A percentile compares a stretch with the other conserved stretches of the same genome.
phyloP scores from a whole-genome alignment of 352 stramenopile genomes.

The Globisporangium nunn region DNA sequence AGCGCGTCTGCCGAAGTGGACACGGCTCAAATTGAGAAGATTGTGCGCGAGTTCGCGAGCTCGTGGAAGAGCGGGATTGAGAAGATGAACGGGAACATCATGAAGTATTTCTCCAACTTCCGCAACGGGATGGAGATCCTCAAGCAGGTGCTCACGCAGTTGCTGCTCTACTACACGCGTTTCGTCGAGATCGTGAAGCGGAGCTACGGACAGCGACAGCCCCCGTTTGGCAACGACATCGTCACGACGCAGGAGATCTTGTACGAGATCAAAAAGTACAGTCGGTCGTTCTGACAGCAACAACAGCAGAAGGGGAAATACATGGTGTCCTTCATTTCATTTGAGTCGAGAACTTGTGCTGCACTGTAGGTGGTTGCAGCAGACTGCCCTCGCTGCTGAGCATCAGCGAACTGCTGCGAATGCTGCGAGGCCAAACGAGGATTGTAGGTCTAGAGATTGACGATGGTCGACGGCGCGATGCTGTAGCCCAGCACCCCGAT shows the following conservation, averaged over 20 bases:
- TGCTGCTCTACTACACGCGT: slow-evolving; percentile 97
- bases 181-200: slow-evolving; percentile 97
- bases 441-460: slow-evolving; percentile 8
- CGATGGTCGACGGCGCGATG: slow-evolving; percentile 40
- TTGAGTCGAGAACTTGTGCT: not conserved
- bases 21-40: slow-evolving; percentile 86
- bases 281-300: slow-evolving; percentile 71
- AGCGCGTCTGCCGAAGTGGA: slow-evolving; percentile 49
- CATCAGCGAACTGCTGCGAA: not conserved
- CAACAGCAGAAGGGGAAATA: not conserved
- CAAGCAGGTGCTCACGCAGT: slow-evolving; percentile 97
- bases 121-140: slow-evolving; percentile 98
- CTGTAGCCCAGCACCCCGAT: slow-evolving; percentile 72
- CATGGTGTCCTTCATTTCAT: not conserved
- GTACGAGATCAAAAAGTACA: slow-evolving; percentile 98
- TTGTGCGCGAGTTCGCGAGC: slow-evolving; percentile 94
- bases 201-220: slow-evolving; percentile 56
- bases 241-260: slow-evolving; percentile 95
- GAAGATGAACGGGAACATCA: slow-evolving; percentile 96
- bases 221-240: slow-evolving; percentile 90
- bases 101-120: slow-evolving; percentile 98
- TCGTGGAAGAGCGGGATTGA: slow-evolving; percentile 96
- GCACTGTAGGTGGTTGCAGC: not conserved
- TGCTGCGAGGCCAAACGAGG: not conserved
- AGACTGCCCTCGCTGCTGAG: not conserved